Base-by-base conservation (phyloP, 257 asterid genomes). In the Solanum piurae region DNA sequence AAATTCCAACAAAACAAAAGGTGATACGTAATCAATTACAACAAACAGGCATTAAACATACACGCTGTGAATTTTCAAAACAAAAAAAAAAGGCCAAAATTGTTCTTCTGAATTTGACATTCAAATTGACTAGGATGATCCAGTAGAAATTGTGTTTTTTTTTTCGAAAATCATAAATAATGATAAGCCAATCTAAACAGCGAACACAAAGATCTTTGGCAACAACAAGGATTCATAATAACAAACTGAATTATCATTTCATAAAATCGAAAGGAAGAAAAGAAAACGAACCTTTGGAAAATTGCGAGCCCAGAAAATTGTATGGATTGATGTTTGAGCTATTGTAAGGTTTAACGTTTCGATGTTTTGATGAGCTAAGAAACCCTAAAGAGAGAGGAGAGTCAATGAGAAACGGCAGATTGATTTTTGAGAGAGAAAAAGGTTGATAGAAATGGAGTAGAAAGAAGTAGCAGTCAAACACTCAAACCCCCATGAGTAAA, bases 391-490 rank as follows among this genome's bases (percentile, higher is more conserved):
- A 89, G 83, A 46, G 86, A 89, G 83, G 58, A 87, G 93, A 86
- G 94, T 88, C 94, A 90, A 91, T 85, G 93, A 84, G 90, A 87
- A 90, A 91, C 90, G 90, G 90, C 88, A 90, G 89, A 33, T 75
- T 75, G 84, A 73, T 90, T 92, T 86, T 91, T 88, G 89, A 88
- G 87, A 76, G 86, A 89, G 90, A 87, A 87, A 33, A 86, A 86
- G 88, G 90, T 73, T 75, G 86, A 84, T 42, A 49, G 55, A 75
- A 83, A 23, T n/a, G 87, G 73, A 84, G 84, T 40, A 75, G 46
- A 89, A 46, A 88, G 88, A 31, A 87, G 92, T 93, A 90, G 10
- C 90, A 92, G 96, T 95, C 98, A 95, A 95, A 94, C 94, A 91
- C 84, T 42, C 64, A 12, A 77, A 42, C 37, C 84, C 90, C 91